Evolutionary conservation across 1,284 basidiomycete species (phyloP).

Genomic region (Microstroma glucosiphilum): DNA sequence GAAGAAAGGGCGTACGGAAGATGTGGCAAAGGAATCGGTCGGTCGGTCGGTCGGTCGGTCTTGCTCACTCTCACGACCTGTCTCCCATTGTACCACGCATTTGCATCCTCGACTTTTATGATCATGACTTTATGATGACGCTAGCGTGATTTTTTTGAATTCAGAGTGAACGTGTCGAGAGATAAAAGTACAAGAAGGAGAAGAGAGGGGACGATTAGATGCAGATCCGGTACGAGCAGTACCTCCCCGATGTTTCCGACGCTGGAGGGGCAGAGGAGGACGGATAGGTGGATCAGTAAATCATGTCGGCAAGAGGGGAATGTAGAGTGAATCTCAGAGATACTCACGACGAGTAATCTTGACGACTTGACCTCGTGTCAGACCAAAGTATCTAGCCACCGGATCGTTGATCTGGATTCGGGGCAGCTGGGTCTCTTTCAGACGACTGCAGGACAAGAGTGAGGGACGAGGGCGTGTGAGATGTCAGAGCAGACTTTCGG

Average conservation of each 20-base stretch:
- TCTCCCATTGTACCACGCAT: too few relatives aligned
- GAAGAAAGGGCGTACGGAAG: too few relatives aligned
- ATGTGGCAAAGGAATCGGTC: too few relatives aligned
- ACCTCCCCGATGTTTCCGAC: slow-evolving; percentile 92
- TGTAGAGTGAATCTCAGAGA: background rate
- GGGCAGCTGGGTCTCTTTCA: slow-evolving; percentile 96
- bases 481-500: too few relatives aligned
- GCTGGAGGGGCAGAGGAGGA: slow-evolving; percentile 53
- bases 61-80: too few relatives aligned
- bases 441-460: slow-evolving; percentile 60
- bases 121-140: too few relatives aligned
- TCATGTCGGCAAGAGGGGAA: background rate
- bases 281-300: background rate
- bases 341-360: slow-evolving; percentile 73
- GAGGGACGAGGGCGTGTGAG: background rate
- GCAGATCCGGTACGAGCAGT: slow-evolving; percentile 81
- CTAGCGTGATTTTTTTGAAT: too few relatives aligned
- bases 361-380: slow-evolving; percentile 90
- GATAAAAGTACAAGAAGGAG: too few relatives aligned
- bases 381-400: slow-evolving; percentile 93
- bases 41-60: too few relatives aligned
- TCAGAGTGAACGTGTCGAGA: too few relatives aligned
- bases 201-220: slow-evolving; percentile 19
- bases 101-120: too few relatives aligned
- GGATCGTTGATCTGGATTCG: slow-evolving; percentile 93